Evolutionary conservation across 2,329 filamentous ascomycete species (phyloP), one percentile per base, ranked within the genome.

Genomic region (Colletotrichum destructivum): DNA sequence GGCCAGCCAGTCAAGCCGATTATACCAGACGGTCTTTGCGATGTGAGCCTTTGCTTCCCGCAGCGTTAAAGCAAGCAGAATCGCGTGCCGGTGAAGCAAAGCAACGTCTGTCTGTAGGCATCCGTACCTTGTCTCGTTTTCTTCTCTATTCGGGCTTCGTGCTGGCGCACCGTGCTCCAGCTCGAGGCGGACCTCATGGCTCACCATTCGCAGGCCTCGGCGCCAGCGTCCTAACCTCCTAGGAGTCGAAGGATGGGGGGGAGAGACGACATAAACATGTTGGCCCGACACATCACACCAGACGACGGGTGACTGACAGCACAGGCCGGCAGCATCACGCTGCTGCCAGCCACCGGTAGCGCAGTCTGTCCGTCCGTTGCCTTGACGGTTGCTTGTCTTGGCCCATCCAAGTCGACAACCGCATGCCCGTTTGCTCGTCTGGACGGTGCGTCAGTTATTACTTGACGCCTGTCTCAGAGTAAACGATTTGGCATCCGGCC

Each of bases 261-360:
- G 35, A 15, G 8, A 26, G 62, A 55, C 49, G 62, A 47, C 26
- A 26, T 26, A 15, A 8, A 66, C 9, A 59, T 26, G 26, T 23
- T 40, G 38, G 54, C 62, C 54, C 26, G 66, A 47, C 40, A 46
- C 56, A 63, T 68, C 57, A 62, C 44, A 68, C 56, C 51, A 62
- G 69, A 62, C 65, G 69, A 57, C 52, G 59, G 57, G 64, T 68
- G 57, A 59, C 64, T 62, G 64, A 71, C 69, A 71, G 69, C 64
- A 66, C 18, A n/a, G 21, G 35, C n/a, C 21, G 31, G 12, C 13
- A 13, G 26, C 9, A 23, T 13, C 12, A 49, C 47, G 47, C 38
- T 21, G 47, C 59, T 62, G 65, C 57, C 65, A 62, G 49, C 46
- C 46, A 46, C 44, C 35, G 64, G 15, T 40, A 47, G 44, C 44